A percentile compares a stretch with the other conserved stretches of the same genome.
Conservation (phyloP, 768 basidiomycete genomes). For the Podaxis rugospora region DNA sequence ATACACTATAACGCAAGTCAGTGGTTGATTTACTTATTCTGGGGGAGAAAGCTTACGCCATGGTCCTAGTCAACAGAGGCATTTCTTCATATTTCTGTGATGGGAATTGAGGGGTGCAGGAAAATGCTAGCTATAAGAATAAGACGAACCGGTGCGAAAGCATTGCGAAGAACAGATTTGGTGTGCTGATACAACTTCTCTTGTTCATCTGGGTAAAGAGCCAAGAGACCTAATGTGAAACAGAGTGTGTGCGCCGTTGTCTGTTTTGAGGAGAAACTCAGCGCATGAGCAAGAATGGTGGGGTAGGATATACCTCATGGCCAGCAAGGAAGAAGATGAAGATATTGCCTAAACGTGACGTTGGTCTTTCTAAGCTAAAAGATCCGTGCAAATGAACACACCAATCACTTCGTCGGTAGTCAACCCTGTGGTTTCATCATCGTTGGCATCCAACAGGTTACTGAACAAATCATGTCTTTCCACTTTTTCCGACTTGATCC, state of each 20-base stretch:
- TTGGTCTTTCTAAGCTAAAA: neutral
- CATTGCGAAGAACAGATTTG: conserved; percentile 20
- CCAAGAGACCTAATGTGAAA: conserved; percentile 37
- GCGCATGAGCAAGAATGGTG: neutral
- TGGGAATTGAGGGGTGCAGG: neutral
- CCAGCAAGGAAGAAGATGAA: conserved; percentile 52
- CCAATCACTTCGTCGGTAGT: conserved; percentile 36
- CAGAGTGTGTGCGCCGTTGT: conserved; percentile 36
- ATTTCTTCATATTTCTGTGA: conserved; percentile 28
- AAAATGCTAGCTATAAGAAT: neutral
- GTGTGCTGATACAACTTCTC: conserved; percentile 38
- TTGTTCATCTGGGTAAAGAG: conserved; percentile 41
- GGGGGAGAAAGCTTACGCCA: conserved; percentile 22
- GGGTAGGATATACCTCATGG: conserved; percentile 37
- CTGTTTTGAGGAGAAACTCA: conserved; percentile 14
- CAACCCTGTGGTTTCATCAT: conserved; percentile 26
- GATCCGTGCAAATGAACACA: conserved; percentile 6
- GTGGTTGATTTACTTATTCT: neutral
- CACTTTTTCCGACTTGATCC: conserved; percentile 29
- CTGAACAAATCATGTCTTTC: conserved; percentile 46
- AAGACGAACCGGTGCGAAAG: conserved; percentile 8
- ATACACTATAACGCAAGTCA: conserved; percentile 24
- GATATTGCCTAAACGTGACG: conserved; percentile 27
- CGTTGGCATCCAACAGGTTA: conserved; percentile 44
- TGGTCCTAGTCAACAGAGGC: conserved; percentile 25